Conservation (phyloP, 768 basidiomycete genomes). For the button mushroom (Agaricus bisporus) region DNA sequence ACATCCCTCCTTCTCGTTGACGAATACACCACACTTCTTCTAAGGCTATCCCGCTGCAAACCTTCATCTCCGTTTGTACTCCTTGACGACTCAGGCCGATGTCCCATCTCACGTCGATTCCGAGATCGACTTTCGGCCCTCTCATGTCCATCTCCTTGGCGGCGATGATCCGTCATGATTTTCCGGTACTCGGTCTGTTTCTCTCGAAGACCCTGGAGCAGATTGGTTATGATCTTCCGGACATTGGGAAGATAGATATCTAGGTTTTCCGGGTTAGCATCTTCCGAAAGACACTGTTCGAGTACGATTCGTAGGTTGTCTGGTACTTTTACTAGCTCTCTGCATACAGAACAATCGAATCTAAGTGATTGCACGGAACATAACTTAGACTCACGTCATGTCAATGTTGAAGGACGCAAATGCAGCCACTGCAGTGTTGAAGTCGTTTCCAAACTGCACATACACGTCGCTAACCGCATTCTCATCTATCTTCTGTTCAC, state of each 20-base stretch:
- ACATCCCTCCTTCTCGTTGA: slow-evolving; percentile 27
- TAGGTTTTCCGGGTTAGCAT: slow-evolving; percentile 79
- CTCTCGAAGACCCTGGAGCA: slow-evolving; percentile 87
- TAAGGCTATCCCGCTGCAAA: slow-evolving; percentile 23
- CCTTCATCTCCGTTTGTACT: slow-evolving; percentile 33
- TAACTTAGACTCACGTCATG: slow-evolving; percentile 66
- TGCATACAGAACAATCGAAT: slow-evolving; percentile 24
- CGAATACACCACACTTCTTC: slow-evolving; percentile 19
- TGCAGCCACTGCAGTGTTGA: slow-evolving; percentile 88
- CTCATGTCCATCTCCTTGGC: slow-evolving; percentile 45
- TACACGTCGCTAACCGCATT: slow-evolving; percentile 92
- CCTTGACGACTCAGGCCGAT: slow-evolving; percentile 41
- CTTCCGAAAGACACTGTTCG: slow-evolving; percentile 88
- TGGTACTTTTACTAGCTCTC: slow-evolving; percentile 84
- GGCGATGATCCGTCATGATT: slow-evolving; percentile 57
- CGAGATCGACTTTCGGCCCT: slow-evolving; percentile 54
- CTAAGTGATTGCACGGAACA: not conserved
- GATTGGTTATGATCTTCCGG: slow-evolving; percentile 83
- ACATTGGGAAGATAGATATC: slow-evolving; percentile 88
- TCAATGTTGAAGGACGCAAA: slow-evolving; percentile 82
- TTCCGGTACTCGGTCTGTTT: slow-evolving; percentile 89
- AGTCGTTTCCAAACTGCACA: slow-evolving; percentile 94
- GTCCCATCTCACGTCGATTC: slow-evolving; percentile 35
- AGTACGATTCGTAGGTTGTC: slow-evolving; percentile 84
- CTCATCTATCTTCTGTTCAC: slow-evolving; percentile 64